Evolutionary conservation across 441 rosid genomes (phyloP).

Genomic region (Arabidopsis lyrata): DNA sequence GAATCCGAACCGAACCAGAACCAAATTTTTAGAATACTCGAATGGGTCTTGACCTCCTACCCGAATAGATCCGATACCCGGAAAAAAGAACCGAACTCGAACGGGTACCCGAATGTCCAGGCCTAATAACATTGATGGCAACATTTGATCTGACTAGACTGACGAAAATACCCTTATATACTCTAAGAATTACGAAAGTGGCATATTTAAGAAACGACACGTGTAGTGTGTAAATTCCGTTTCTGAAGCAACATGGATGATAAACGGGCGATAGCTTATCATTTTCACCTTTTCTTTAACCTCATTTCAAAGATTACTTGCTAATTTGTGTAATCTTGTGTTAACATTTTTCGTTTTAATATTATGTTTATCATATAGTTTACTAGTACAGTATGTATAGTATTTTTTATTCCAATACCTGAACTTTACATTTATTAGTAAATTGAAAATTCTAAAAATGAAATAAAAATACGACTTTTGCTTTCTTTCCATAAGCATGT

Average conservation of each 20-base stretch:
- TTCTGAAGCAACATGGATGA: conserved; percentile 40
- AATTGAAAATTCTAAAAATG: too few species aligned
- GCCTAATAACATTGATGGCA: conserved; percentile 40
- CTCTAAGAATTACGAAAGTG: conserved; percentile 11
- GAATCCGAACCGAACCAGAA: too few species aligned
- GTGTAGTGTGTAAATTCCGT: conserved; percentile 31
- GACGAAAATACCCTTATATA: conserved; percentile 27
- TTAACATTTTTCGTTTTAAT: neutral
- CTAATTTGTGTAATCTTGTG: too few species aligned
- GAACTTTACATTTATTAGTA: neutral
- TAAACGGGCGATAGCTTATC: conserved; percentile 5
- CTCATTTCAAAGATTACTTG: conserved; percentile 28
- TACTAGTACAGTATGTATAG: too few species aligned
- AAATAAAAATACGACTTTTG: neutral
- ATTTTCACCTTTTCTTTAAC: conserved; percentile 16
- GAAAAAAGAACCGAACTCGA: too few species aligned
- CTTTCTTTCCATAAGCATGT: neutral
- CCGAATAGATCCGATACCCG: too few species aligned
- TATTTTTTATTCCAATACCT: too few species aligned
- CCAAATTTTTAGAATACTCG: too few species aligned
- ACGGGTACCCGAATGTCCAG: too few species aligned
- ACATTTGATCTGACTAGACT: conserved; percentile 30
- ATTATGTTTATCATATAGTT: neutral
- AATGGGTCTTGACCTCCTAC: too few species aligned
- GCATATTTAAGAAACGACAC: conserved; percentile 27